Base-by-base conservation (phyloP, 768 basidiomycete species). In the Mycena vitilis region DNA sequence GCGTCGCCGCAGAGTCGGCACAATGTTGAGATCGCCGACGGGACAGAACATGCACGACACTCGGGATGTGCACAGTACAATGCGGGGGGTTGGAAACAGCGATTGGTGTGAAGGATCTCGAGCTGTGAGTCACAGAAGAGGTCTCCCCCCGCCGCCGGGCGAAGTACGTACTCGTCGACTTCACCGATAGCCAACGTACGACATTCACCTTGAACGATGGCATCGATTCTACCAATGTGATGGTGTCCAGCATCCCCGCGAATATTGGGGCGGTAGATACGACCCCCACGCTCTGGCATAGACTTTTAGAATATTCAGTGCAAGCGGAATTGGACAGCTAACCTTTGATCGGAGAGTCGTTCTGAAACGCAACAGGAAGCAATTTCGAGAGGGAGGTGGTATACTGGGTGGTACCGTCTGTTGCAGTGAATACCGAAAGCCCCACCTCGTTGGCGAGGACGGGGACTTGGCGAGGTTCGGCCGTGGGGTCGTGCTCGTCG, bases 21-120 rank as follows among this genome's bases (percentile, higher is more conserved):
- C 40, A 36, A 67, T 67, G n/a, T 67, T 62, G 20, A 61, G 38
- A 40, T 66, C 69, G 6, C 47, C 51, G 1, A 30, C 48, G 0
- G 68, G 62, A 49, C 69, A 71, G 47, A 67, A 71, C 4, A 67
- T 25, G 34, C 69, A 70, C 18, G 54, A 61, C 5, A 61, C 3
- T 1, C 54, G 64, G 1, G 25, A 34, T 6, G 69, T 70, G 56
- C 61, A 64, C 15, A 70, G 59, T 12, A 63, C 11, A 3, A 30
- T 8, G 1, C 63, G 63, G 16, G 38, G 36, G 1, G 47, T 4
- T 13, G 63, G 48, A 15, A 65, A 58, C 5, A 37, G 55, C 1
- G 63, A 48, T 2, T 5, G 10, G 0, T 47, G 66, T 1, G 60
- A 57, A 0, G 60, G 55, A 1, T n/a, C n/a, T n/a, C n/a, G n/a